These are phyloP conservation scores for Cylindrodendrum hubeiense DNA, from an alignment of 2,329 filamentous ascomycete species.

Conservation along the genomic window DNA sequence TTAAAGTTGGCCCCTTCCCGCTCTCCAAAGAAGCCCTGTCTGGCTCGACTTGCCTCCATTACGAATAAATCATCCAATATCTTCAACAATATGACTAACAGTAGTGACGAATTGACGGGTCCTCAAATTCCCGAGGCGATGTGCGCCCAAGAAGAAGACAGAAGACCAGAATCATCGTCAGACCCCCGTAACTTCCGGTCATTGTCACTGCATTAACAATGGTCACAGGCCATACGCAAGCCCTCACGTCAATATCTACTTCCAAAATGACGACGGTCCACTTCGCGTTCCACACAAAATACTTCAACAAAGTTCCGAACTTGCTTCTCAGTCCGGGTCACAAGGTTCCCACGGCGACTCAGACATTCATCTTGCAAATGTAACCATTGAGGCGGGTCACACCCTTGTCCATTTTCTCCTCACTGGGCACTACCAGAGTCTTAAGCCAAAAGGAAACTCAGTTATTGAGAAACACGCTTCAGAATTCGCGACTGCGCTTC, in stretches of 20 bases:
- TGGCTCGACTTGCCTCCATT: too few relatives aligned
- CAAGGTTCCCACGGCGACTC: background rate
- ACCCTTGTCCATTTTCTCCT: slow-evolving; percentile 15
- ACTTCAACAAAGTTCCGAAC: too few relatives aligned
- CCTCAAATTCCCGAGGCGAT: background rate
- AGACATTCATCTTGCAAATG: background rate
- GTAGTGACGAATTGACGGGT: too few relatives aligned
- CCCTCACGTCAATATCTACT: background rate
- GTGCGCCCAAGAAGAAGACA: background rate
- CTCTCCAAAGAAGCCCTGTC: too few relatives aligned
- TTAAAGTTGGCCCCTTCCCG: too few relatives aligned
- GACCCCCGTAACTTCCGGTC: background rate
- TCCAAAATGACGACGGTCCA: background rate
- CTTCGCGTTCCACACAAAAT: background rate
- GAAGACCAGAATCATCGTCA: background rate
- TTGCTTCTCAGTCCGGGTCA: too few relatives aligned
- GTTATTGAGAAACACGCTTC: background rate
- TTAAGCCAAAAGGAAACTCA: background rate
- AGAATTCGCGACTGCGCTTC: slow-evolving; percentile 17
- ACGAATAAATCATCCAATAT: too few relatives aligned
- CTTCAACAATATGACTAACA: too few relatives aligned
- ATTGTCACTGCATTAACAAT: background rate
- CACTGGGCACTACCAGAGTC: slow-evolving; percentile 7
- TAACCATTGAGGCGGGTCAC: background rate
- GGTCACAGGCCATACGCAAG: background rate